Percentiles rank a stretch among this genome's conserved stretches.
Evolutionary conservation across 441 rosid species (phyloP).

Genomic region (Pelargonium cotyledonis): DNA sequence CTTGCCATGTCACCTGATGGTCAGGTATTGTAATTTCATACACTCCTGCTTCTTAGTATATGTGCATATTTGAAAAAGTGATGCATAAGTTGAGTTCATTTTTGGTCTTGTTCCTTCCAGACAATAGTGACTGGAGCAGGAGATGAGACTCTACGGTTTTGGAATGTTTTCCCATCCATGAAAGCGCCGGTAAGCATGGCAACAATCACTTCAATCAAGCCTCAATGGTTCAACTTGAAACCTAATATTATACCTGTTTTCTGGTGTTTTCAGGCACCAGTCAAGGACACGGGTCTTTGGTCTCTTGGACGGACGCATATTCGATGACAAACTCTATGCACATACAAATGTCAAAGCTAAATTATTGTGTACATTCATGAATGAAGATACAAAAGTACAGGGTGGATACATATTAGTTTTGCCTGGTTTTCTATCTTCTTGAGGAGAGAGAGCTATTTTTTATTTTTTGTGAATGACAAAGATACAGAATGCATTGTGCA

Average conservation of each 20-base stretch:
- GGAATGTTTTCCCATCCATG: conserved; percentile 90
- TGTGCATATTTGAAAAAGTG: background rate
- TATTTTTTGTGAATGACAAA: too few relatives aligned
- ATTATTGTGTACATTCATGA: conserved; percentile 16
- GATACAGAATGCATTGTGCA: too few relatives aligned
- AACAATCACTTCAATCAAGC: background rate
- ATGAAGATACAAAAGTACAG: too few relatives aligned
- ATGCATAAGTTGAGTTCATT: background rate
- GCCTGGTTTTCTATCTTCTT: too few relatives aligned
- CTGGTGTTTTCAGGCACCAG: conserved; percentile 51
- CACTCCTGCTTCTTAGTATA: too few relatives aligned
- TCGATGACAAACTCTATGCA: conserved; percentile 33
- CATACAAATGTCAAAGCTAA: background rate
- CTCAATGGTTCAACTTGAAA: background rate
- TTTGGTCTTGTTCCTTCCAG: conserved; percentile 25
- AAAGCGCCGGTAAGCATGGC: conserved; percentile 53
- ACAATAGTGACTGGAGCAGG: conserved; percentile 99
- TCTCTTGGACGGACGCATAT: conserved; percentile 83
- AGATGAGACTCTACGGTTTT: conserved; percentile 87
- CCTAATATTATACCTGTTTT: background rate
- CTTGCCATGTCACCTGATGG: conserved; percentile 95
- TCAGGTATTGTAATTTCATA: conserved; percentile 36
- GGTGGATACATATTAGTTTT: too few relatives aligned
- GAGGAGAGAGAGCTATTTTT: too few relatives aligned
- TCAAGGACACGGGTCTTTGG: conserved; percentile 88